Evolutionary conservation across 148 eudicot genomes (phyloP).

Genomic region (Chenopodium suecicum): DNA sequence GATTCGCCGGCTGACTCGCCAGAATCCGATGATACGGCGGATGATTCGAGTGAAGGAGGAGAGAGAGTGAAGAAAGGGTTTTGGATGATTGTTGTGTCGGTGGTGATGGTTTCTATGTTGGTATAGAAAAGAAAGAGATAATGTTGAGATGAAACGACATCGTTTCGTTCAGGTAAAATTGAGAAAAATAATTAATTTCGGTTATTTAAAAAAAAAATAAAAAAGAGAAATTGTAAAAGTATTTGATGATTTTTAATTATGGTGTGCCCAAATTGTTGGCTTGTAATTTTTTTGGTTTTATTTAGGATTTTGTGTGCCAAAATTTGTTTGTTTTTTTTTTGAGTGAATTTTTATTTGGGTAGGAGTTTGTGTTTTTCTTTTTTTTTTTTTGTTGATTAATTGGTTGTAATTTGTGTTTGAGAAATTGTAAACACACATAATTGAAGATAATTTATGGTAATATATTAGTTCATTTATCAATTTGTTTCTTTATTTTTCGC

Average conservation of each 20-base stretch:
- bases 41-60: slow-evolving; percentile 36
- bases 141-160: slow-evolving; percentile 9
- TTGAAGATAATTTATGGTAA: slow-evolving; percentile 7
- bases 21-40: slow-evolving; percentile 46
- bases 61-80: slow-evolving; percentile 29
- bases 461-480: background rate
- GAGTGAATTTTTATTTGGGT: too few species aligned
- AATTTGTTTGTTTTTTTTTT: too few species aligned
- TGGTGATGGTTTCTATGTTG: slow-evolving; percentile 26
- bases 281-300: slow-evolving; percentile 7
- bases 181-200: slow-evolving; percentile 11
- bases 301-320: background rate
- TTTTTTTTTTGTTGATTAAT: background rate
- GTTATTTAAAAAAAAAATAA: background rate
- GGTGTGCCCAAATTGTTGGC: slow-evolving; percentile 8
- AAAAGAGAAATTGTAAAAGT: background rate
- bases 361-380: background rate
- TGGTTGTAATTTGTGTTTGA: slow-evolving; percentile 8
- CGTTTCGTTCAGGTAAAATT: background rate
- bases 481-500: background rate
- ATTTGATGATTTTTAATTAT: slow-evolving; percentile 4
- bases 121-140: slow-evolving; percentile 19
- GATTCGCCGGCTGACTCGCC: slow-evolving; percentile 58
- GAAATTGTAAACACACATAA: slow-evolving; percentile 20
- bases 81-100: slow-evolving; percentile 30